Conservation (phyloP, 106 monocot species). For the Platanthera zijinensis region DNA sequence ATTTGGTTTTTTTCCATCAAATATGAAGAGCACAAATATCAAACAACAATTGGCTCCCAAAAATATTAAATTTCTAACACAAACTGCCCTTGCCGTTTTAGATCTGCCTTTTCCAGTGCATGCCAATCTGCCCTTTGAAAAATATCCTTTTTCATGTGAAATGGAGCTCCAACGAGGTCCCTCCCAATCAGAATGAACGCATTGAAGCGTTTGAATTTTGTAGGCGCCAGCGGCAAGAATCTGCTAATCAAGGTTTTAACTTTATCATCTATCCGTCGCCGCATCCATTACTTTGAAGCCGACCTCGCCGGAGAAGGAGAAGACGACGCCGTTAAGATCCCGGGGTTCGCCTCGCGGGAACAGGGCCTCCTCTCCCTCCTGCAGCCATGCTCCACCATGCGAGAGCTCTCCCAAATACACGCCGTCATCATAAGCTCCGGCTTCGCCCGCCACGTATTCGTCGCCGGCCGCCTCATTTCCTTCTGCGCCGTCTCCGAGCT, state of each 20-base stretch:
- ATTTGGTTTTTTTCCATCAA: no score
- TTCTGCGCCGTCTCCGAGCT: constrained; percentile 40
- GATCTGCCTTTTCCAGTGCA: no score
- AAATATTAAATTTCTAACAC: no score
- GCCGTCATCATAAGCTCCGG: constrained; percentile 37
- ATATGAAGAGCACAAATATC: no score
- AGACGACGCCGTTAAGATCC: background rate
- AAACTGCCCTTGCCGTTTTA: no score
- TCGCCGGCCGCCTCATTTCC: constrained; percentile 36
- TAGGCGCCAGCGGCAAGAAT: background rate
- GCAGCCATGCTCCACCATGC: constrained; percentile 28
- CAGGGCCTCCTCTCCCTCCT: constrained; percentile 29
- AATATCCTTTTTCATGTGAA: no score
- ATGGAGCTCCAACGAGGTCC: background rate
- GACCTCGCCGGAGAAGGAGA: background rate
- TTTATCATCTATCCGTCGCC: background rate
- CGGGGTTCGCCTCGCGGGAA: constrained; percentile 16
- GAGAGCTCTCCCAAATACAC: constrained; percentile 35
- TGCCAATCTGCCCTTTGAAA: no score
- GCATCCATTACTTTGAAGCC: background rate
- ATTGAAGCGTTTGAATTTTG: background rate
- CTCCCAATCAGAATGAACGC: background rate
- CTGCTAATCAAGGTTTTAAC: background rate
- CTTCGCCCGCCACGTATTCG: constrained; percentile 53
- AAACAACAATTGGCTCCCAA: no score